These are phyloP conservation scores for Microbotryum silenes-acaulis DNA, from an alignment of 1,284 basidiomycete species.

Conservation along the genomic window DNA sequence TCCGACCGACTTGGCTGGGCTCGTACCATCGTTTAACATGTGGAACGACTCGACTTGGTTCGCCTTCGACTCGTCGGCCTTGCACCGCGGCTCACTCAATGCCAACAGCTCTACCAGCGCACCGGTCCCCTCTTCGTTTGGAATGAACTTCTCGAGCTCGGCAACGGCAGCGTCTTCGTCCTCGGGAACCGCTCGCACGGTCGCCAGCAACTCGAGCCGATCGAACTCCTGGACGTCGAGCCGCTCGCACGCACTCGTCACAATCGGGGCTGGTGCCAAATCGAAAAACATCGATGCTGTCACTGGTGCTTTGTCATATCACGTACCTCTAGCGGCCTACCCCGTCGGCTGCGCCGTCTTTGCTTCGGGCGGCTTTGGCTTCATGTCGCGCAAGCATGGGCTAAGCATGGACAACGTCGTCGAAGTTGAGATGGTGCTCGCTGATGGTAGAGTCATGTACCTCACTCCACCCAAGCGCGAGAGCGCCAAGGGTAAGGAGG, in stretches of 20 bases:
- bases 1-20: neutral
- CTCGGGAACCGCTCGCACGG: neutral
- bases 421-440: constrained; percentile 37
- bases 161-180: neutral
- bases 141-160: neutral
- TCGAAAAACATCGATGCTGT: constrained; percentile 75
- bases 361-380: constrained; percentile 68
- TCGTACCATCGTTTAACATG: no score
- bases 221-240: constrained; percentile 35
- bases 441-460: constrained; percentile 35
- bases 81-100: no score
- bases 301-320: constrained; percentile 57
- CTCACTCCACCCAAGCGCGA: constrained; percentile 13
- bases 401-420: constrained; percentile 77
- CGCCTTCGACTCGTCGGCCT: constrained; percentile 3
- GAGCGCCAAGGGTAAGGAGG: constrained; percentile 23
- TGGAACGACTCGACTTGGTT: neutral
- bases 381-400: constrained; percentile 70
- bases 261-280: constrained; percentile 70
- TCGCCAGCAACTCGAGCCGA: neutral
- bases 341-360: constrained; percentile 25
- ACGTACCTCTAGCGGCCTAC: constrained; percentile 55
- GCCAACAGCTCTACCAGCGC: no score
- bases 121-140: no score
- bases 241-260: constrained; percentile 62